Base-by-base conservation (phyloP, 139 green algal species). In the Chlorella vulgaris region DNA sequence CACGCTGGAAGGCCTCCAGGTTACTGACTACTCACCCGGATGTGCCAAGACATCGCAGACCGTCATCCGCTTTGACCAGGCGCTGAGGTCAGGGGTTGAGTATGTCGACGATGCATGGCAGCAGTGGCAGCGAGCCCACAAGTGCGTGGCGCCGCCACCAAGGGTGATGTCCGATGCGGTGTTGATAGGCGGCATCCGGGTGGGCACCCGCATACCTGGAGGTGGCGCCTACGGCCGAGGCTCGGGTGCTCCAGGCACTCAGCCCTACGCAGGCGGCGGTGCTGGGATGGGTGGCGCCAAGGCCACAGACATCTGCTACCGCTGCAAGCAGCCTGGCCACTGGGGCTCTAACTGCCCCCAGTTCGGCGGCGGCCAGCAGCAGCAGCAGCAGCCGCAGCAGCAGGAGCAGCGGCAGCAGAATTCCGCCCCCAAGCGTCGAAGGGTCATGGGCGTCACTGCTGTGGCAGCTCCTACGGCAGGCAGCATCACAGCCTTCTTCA, bases 1-100 rank as follows among this genome's bases (percentile, higher is more conserved):
- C 5, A 81, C 71, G 26, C 74, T 91, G 67, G 89, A 92, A 78
- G 89, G 89, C 0, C 88, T 93, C 53, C 80, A 94, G 86, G 85
- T 94, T n/a, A 36, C 90, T 58, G 86, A 87, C 80, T 77, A 36
- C 5, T 51, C 58, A 0, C 28, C 40, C 26, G 75, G 69, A 61
- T 89, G 85, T 28, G 85, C 85, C 33, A 87, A 88, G 76, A 82
- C 76, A 0, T 83, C 63, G 31, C 60, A 50, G 3, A 36, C 81
- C 26, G 86, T 88, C 7, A 65, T 80, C 28, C 21, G 22, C 10
- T 90, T 87, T 62, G 82, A 89, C 66, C 60, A 50, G 2, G 79
- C 74, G 31, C 69, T 90, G 53, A 4, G 65, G 60, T 22, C n/a
- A 10, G 86, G 86, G 7, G 38, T 81, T 35, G 68, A 80, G 29